Evolutionary conservation across 352 stramenopile genomes (phyloP), one percentile per base, ranked within the genome.

Genomic region (Plasmopara muralis): DNA sequence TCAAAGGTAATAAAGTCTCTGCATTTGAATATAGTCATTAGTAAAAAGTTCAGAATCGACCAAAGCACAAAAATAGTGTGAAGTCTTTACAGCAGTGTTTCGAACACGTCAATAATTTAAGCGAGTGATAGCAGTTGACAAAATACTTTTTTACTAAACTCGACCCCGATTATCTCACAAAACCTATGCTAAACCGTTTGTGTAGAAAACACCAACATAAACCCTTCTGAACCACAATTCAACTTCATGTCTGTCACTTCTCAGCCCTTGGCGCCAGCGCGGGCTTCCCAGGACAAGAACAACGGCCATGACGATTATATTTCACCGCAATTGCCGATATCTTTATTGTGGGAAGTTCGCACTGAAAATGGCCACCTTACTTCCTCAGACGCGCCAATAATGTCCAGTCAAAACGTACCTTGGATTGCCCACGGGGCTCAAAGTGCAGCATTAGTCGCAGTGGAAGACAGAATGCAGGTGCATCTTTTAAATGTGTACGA

Each of bases 371-470:
- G 9, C 13, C 37, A n/a, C 1, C 5, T 41, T 41, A 15, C 37
- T 18, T 41, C 12, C 14, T 12, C 31, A 35, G 37, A 41, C 8
- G 13, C 37, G 14, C 37, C 37, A 16, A 16, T 14, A 44, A 57
- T 57, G 35, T 15, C n/a, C 10, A 20, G 30, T 41, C 57, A 43
- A 33, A 61, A 50, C 13, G 35, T 37, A 14, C 52, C 35, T 6
- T 65, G 57, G 57, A 57, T 65, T 41, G 41, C 29, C 20, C 16
- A 55, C 13, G 52, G 30, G 10, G 9, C 52, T 30, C 55, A 53
- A 53, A 53, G n/a, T 47, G 53, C 57, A 25, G 20, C 20, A 25
- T 25, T 25, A 4, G 31, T 61, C 9, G 31, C 56, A 42, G 34
- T 50, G 12, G 10, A 33, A 3, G 25, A 60, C 25, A 43, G 16